phyloP scores from a whole-genome alignment of 225 moss, liverwort and hornwort genomes.

The Takakia lepidozioides region DNA sequence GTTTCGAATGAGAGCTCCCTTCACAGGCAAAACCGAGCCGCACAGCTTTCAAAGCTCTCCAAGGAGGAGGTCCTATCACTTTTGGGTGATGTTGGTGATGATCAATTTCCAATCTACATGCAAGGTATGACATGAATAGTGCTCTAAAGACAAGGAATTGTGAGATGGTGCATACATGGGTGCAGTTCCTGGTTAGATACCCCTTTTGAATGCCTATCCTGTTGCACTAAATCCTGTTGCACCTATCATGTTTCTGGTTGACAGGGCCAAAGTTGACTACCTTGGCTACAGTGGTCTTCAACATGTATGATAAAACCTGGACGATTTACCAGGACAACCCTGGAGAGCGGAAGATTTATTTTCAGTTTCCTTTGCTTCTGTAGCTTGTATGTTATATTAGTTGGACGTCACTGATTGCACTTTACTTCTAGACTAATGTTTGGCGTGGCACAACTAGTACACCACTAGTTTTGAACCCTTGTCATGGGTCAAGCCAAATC shows the following conservation, averaged over 20 bases:
- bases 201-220: background rate
- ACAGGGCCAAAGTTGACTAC: conserved; percentile 62
- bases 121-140: conserved; percentile 31
- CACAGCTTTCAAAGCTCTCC: conserved; percentile 31
- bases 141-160: background rate
- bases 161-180: background rate
- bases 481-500: no score
- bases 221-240: background rate
- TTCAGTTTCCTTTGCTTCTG: conserved; percentile 8
- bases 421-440: no score
- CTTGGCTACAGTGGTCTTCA: conserved; percentile 46
- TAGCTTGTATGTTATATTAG: no score
- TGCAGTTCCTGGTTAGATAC: background rate
- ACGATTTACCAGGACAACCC: conserved; percentile 48
- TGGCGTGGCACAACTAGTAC: no score
- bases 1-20: conserved; percentile 57
- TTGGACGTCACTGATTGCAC: no score
- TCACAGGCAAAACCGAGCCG: conserved; percentile 52
- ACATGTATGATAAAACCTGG: conserved; percentile 33
- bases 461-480: no score
- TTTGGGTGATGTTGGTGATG: conserved; percentile 50
- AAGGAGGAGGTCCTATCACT: conserved; percentile 37
- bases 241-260: background rate
- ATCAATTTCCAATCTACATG: conserved; percentile 68
- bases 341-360: conserved; percentile 18